Conservation (phyloP, 1,284 basidiomycete genomes). For the Mycosarcoma mackinlayi region DNA sequence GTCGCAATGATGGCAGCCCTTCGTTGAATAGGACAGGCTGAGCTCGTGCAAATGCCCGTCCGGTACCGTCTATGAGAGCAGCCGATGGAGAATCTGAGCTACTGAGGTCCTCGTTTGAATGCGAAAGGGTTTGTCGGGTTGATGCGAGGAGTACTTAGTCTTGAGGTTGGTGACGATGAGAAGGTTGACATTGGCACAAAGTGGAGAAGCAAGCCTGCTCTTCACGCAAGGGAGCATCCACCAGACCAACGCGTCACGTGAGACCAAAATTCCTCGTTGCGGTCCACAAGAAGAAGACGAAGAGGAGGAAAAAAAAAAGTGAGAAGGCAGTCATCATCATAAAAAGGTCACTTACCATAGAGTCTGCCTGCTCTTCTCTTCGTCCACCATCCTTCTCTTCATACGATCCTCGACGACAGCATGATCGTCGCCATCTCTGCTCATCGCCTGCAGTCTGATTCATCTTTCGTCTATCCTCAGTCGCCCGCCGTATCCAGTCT, state of each 20-base stretch:
- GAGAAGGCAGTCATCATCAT: not conserved
- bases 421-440: not conserved
- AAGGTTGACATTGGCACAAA: conserved; percentile 10
- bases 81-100: too few species aligned
- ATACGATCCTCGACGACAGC: not conserved
- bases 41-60: too few species aligned
- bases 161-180: conserved; percentile 1
- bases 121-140: too few species aligned
- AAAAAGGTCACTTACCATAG: conserved; percentile 1
- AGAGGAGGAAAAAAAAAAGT: conserved; percentile 8
- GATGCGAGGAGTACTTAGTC: too few species aligned
- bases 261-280: conserved; percentile 10
- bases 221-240: conserved; percentile 6
- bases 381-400: conserved; percentile 9
- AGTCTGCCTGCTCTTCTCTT: not conserved
- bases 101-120: too few species aligned
- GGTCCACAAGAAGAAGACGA: not conserved
- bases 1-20: too few species aligned
- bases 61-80: too few species aligned
- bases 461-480: not conserved
- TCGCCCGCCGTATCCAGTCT: not conserved
- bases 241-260: conserved; percentile 26
- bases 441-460: not conserved
- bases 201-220: conserved; percentile 33
- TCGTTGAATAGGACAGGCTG: too few species aligned